A percentile compares a stretch with the other conserved stretches of the same genome.
These are phyloP conservation scores for Chalciporus sphaerocephalus DNA, from an alignment of 768 basidiomycete species.

Conservation along the genomic window DNA sequence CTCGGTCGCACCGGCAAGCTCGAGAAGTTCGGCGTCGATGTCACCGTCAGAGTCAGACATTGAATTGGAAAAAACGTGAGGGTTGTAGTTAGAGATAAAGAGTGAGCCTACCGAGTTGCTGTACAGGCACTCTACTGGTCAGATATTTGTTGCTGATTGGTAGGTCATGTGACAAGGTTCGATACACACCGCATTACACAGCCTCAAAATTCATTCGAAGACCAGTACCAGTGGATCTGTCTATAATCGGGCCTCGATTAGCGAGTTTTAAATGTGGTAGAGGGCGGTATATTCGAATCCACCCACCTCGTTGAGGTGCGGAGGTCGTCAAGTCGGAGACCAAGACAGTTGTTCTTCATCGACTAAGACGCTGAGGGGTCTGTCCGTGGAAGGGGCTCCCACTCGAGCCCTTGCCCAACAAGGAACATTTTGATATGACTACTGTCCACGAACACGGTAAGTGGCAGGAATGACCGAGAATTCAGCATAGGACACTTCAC, in stretches of 20 bases:
- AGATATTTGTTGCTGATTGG: constrained; percentile 23
- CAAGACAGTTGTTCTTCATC: constrained; percentile 48
- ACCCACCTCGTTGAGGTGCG: constrained; percentile 58
- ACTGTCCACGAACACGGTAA: constrained; percentile 27
- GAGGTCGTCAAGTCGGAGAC: constrained; percentile 33
- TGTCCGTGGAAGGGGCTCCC: constrained; percentile 44
- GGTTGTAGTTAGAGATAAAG: constrained; percentile 1
- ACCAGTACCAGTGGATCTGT: too few relatives aligned
- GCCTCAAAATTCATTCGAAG: too few relatives aligned
- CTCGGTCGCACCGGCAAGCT: constrained; percentile 65
- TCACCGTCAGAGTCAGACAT: constrained; percentile 53
- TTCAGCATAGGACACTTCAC: constrained; percentile 10
- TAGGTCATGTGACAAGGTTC: constrained; percentile 11
- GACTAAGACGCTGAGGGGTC: constrained; percentile 46
- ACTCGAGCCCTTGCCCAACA: too few relatives aligned
- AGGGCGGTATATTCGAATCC: constrained; percentile 49
- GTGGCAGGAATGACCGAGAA: not conserved
- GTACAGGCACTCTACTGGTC: not conserved
- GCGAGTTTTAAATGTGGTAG: constrained; percentile 52
- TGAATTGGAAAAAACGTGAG: constrained; percentile 4
- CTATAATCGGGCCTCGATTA: constrained; percentile 56
- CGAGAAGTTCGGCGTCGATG: constrained; percentile 71
- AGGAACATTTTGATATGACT: constrained; percentile 39
- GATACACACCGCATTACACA: constrained; percentile 1
- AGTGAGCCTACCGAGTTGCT: constrained; percentile 1